Evolutionary conservation across 2,329 filamentous ascomycete species (phyloP).

Genomic region (Ceratocystis lukuohia): DNA sequence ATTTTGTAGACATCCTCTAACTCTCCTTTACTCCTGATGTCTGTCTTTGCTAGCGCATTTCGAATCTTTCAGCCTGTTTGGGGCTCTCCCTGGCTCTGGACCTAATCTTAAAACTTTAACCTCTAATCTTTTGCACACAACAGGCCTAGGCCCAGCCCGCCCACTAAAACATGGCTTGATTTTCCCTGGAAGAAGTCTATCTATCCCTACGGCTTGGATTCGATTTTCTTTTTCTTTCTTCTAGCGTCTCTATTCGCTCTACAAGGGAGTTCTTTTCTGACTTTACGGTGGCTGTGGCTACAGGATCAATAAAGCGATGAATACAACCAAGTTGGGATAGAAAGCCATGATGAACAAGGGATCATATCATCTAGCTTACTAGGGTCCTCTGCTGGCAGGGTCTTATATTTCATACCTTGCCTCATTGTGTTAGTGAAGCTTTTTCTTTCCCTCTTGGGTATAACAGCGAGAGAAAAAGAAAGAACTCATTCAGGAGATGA

Average conservation of each 20-base stretch:
- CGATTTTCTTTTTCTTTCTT: neutral
- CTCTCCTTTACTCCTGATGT: neutral
- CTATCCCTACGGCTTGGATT: neutral
- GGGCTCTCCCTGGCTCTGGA: neutral
- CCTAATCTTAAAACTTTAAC: neutral
- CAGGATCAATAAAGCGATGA: conserved; percentile 1
- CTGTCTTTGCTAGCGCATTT: neutral
- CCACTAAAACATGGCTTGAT: neutral
- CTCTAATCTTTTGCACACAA: neutral
- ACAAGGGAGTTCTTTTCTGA: neutral
- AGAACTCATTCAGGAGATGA: neutral
- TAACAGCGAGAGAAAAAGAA: neutral
- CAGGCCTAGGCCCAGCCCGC: neutral
- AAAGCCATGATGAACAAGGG: neutral
- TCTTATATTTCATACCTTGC: neutral
- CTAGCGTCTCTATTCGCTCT: neutral
- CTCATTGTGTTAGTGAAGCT: neutral
- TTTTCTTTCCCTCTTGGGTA: neutral
- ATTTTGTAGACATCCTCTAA: neutral
- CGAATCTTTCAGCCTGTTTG: neutral
- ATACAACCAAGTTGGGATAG: neutral
- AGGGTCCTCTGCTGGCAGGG: neutral
- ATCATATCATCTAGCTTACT: neutral
- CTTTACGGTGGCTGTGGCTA: neutral
- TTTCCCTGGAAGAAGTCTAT: neutral